Base-by-base conservation (phyloP, 2,329 filamentous ascomycete genomes). In the Hortaea sp. region DNA sequence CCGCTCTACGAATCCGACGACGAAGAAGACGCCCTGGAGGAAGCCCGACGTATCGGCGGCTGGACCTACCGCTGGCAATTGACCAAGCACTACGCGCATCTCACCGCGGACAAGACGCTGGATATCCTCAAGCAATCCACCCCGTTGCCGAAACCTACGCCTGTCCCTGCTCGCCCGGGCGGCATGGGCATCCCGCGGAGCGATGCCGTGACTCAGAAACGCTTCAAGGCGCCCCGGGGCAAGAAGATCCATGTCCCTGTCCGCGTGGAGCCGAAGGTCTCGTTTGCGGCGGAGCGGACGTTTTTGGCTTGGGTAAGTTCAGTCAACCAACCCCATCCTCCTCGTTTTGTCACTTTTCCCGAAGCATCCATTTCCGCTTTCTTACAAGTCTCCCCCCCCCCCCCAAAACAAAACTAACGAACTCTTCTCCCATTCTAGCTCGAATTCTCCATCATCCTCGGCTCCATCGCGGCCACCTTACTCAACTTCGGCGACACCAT, bases 201-300 rank as follows among this genome's bases (percentile, higher is more conserved):
- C 60, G 58, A 61, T 54, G 50, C 54, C 43, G 48, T 70, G 58
- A 43, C 63, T 60, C 53, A 66, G 49, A 72, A 71, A 61, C 59
- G 68, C 7, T 74, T 88, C 70, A 82, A 80, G 63, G 85, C 85
- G 6, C 85, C 85, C 9, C 82, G 79, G 64, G 85, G 85, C 45
- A 90, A 89, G 78, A 69, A 86, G 65, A 97, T 98, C 49, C 90
- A 97, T 60, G 92, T 98, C 27, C 90, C 90, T 10, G 84, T 97
- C 46, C 82, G 92, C 42, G 89, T 98, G 31, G 92, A 98, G 67
- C 92, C 92, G 31, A 98, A 98, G 69, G 92, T 98, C 43, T 95
- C 88, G 66, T 95, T 98, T 63, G 92, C 92, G 20, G 89, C 88
- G 1, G 92, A 98, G 68, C 80, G 92, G 53, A 98, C 92, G 1